Base-by-base conservation (phyloP, 148 eudicot genomes). In the Chenopodium album region DNA sequence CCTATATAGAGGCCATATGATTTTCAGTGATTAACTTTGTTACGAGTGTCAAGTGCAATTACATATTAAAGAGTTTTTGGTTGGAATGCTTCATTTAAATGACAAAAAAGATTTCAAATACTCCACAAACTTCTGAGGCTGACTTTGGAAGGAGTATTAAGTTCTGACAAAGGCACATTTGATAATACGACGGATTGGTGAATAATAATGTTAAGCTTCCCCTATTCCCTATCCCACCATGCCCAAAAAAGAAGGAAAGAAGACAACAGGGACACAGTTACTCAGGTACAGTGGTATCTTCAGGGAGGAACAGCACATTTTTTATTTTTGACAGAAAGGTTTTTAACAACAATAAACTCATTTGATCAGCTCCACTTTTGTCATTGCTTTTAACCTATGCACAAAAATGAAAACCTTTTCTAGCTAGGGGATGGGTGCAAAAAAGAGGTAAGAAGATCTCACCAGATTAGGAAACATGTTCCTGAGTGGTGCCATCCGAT, bases 401-500 rank as follows among this genome's bases (percentile, higher is more conserved):
- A 29, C 29, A 41, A 4, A 37, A 11, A 22, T 72, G 75, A 22
- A 72, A n/a, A 22, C 29, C 31, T 20, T 20, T 71, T 37, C 22
- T 16, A 5, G 9, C 60, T 6, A 62, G 4, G 48, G 2, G 76
- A 14, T 37, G 60, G 2, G 76, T n/a, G 56, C 22, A 34, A 22
- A 20, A 11, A 46, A 22, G 67, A 69, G 77, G 7, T 48, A 66
- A 60, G 14, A 52, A 70, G 12, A 50, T 48, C 99, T 90, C 73
- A 94, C 99, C 84, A 94, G 91, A 89, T 96, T 96, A 31, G 99
- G 99, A 87, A 96, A 96, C 99, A 96, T 96, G 88, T 96, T 96
- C 87, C 94, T 88, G 63, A 96, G 98, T 11, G 99, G 99, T 34
- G 98, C 98, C 99, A 96, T 96, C 70, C 98, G 92, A 84, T 96